A percentile compares a stretch with the other conserved stretches of the same genome.
These are phyloP conservation scores for Pseudozyma hubeiensis DNA, from an alignment of 1,284 basidiomycete species.

Conservation along the genomic window DNA sequence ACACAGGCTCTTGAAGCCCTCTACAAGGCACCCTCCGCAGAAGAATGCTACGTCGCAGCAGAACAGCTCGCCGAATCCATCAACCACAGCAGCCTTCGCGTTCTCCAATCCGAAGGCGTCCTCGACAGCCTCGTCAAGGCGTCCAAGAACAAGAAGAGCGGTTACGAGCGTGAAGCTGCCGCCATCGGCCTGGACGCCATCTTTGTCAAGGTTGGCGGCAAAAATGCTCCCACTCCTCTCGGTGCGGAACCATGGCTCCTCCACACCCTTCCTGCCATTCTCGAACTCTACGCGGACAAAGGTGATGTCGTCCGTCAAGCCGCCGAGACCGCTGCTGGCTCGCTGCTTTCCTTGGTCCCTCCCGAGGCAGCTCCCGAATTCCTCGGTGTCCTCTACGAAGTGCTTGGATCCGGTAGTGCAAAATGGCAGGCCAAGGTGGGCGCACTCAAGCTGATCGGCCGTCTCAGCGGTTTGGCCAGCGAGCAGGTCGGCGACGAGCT, in stretches of 20 bases:
- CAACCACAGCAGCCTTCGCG: conserved; percentile 66
- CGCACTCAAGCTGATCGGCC: conserved; percentile 79
- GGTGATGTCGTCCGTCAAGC: conserved; percentile 89
- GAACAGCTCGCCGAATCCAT: conserved; percentile 68
- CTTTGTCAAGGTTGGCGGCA: conserved; percentile 67
- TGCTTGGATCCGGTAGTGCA: conserved; percentile 77
- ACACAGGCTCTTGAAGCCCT: conserved; percentile 49
- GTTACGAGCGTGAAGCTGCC: conserved; percentile 90
- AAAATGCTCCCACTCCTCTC: conserved; percentile 73
- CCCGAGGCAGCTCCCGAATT: conserved; percentile 79
- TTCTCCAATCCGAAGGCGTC: conserved; percentile 67
- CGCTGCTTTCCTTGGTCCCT: conserved; percentile 85
- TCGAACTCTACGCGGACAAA: conserved; percentile 93
- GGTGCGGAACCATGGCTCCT: conserved; percentile 85
- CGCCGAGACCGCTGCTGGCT: conserved; percentile 83
- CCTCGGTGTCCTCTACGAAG: conserved; percentile 78
- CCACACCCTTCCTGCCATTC: conserved; percentile 80
- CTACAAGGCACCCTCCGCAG: conserved; percentile 58
- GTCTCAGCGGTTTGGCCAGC: conserved; percentile 77
- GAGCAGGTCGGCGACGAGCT: conserved; percentile 88
- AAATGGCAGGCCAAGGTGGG: conserved; percentile 97
- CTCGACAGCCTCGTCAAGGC: conserved; percentile 71
- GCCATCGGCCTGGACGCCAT: conserved; percentile 75
- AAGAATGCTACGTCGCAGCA: conserved; percentile 66
- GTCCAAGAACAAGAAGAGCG: conserved; percentile 84